Conservation (phyloP, 1,139 yeast genomes). For the Debaryomyces sp. region DNA sequence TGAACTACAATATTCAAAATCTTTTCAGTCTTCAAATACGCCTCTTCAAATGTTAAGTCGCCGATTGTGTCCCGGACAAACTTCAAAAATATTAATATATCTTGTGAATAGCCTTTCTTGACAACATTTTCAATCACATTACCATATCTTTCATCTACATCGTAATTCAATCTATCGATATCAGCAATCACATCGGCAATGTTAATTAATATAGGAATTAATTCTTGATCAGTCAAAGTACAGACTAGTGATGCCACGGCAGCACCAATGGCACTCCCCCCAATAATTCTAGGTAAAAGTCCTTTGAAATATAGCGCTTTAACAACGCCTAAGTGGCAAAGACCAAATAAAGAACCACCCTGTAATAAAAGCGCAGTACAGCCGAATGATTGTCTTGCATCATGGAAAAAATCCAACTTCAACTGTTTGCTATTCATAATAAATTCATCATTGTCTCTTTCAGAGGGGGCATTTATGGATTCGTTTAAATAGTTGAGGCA, state of each 20-base stretch:
- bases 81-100: slow-evolving; percentile 73
- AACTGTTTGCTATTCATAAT: slow-evolving; percentile 57
- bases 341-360: slow-evolving; percentile 92
- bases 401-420: slow-evolving; percentile 84
- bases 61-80: slow-evolving; percentile 81
- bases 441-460: slow-evolving; percentile 32
- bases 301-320: slow-evolving; percentile 75
- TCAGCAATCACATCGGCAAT: slow-evolving; percentile 56
- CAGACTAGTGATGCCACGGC: slow-evolving; percentile 88
- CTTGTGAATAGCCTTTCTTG: slow-evolving; percentile 81
- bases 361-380: slow-evolving; percentile 87
- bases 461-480: slow-evolving; percentile 29
- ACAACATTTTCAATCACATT: slow-evolving; percentile 69
- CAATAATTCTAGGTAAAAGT: slow-evolving; percentile 77
- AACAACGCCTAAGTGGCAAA: slow-evolving; percentile 91
- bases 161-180: slow-evolving; percentile 50
- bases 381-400: slow-evolving; percentile 88
- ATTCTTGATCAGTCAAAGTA: slow-evolving; percentile 60
- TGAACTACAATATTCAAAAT: slow-evolving; percentile 88
- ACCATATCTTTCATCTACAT: slow-evolving; percentile 66
- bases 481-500: slow-evolving; percentile 63
- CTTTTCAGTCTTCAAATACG: slow-evolving; percentile 81
- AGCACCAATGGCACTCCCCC: slow-evolving; percentile 96
- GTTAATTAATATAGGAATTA: slow-evolving; percentile 49
- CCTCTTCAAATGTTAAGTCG: slow-evolving; percentile 89